phyloP scores from a whole-genome alignment of 2,329 filamentous ascomycete species.

The Aspergillus aculeatinus region DNA sequence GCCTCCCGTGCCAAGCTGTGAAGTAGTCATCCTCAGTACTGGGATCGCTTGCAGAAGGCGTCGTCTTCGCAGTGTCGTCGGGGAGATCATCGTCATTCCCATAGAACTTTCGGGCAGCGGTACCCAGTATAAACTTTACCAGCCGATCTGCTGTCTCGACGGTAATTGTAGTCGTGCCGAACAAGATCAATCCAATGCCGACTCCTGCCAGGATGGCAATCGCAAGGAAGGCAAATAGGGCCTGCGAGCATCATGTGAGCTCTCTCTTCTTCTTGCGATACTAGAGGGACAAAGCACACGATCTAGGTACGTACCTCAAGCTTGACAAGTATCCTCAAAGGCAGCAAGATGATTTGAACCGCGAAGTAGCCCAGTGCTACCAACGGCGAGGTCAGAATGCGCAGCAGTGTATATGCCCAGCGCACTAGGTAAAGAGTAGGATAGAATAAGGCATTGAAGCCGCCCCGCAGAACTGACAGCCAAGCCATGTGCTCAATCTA shows the following conservation, averaged over 20 bases:
- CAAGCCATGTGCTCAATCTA: conserved; percentile 10
- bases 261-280: not conserved
- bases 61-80: not conserved
- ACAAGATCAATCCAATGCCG: conserved; percentile 59
- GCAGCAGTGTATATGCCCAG: conserved; percentile 29
- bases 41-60: not conserved
- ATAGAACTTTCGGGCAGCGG: not conserved
- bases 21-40: not conserved
- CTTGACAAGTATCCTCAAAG: conserved; percentile 51
- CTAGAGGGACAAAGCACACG: not conserved
- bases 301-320: conserved; percentile 52
- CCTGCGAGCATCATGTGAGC: conserved; percentile 29
- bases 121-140: conserved; percentile 34
- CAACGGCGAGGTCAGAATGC: conserved; percentile 48
- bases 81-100: not conserved
- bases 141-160: conserved; percentile 51
- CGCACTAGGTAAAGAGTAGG: conserved; percentile 19
- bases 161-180: conserved; percentile 57
- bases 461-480: conserved; percentile 11
- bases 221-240: conserved; percentile 57
- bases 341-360: conserved; percentile 45
- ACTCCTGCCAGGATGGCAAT: conserved; percentile 68
- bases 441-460: conserved; percentile 12
- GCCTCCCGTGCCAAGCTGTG: not conserved
- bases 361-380: conserved; percentile 48